These are phyloP conservation scores for Pythium myriotylum DNA, from an alignment of 352 stramenopile genomes.

Conservation along the genomic window DNA sequence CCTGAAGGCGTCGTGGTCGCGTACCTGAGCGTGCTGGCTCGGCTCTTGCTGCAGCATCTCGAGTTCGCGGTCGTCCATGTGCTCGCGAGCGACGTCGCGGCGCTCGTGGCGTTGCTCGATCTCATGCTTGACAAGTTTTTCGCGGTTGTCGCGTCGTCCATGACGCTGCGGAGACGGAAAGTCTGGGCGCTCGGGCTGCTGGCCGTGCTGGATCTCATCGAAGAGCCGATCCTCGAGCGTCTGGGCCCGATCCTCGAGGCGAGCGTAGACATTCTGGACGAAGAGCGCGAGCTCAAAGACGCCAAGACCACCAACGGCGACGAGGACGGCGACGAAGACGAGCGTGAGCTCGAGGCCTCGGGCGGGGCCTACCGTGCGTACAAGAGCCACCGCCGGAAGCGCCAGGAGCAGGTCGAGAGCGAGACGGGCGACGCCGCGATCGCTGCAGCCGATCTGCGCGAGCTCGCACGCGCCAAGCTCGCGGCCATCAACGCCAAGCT, in stretches of 20 bases:
- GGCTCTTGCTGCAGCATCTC: slow-evolving; percentile 49
- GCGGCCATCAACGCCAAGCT: slow-evolving; percentile 46
- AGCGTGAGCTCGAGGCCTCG: slow-evolving; percentile 24
- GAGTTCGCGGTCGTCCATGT: slow-evolving; percentile 51
- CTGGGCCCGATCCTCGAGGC: slow-evolving; percentile 72
- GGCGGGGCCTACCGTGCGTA: slow-evolving; percentile 60
- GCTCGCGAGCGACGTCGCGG: slow-evolving; percentile 38
- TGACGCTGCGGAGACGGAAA: slow-evolving; percentile 62
- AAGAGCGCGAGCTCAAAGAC: slow-evolving; percentile 43
- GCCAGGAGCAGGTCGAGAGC: slow-evolving; percentile 27
- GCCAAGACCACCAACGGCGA: not conserved
- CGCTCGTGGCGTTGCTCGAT: slow-evolving; percentile 51
- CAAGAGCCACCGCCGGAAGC: slow-evolving; percentile 36
- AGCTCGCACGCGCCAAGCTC: slow-evolving; percentile 41
- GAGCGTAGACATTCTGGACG: slow-evolving; percentile 66
- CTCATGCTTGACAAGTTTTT: slow-evolving; percentile 78
- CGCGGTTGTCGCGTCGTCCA: slow-evolving; percentile 56
- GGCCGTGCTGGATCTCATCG: slow-evolving; percentile 35
- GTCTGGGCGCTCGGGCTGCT: slow-evolving; percentile 69
- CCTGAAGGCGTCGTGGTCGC: slow-evolving; percentile 61
- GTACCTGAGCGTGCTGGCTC: slow-evolving; percentile 63
- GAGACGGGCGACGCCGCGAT: slow-evolving; percentile 35
- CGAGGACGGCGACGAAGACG: slow-evolving; percentile 42
- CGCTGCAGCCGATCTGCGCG: slow-evolving; percentile 46
- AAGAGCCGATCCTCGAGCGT: slow-evolving; percentile 50